Evolutionary conservation across 139 green algal genomes (phyloP).

Genomic region (Nannochloris sp.): DNA sequence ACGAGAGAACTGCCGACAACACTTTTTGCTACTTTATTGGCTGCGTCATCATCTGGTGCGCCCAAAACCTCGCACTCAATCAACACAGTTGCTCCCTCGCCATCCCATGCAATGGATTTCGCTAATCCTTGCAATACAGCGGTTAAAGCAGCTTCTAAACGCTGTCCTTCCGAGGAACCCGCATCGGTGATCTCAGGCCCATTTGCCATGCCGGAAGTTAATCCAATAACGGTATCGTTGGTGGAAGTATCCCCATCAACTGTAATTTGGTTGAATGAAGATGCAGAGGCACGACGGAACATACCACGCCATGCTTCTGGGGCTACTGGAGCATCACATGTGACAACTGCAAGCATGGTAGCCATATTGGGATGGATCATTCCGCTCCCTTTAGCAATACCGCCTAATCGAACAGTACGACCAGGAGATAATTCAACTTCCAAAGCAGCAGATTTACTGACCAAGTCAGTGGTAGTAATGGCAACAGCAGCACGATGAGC

Average conservation of each 20-base stretch:
- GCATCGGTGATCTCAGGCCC: constrained; percentile 56
- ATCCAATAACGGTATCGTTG: constrained; percentile 73
- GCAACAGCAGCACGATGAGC: constrained; percentile 71
- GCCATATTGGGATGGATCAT: constrained; percentile 99
- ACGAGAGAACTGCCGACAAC: constrained; percentile 76
- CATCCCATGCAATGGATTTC: constrained; percentile 98
- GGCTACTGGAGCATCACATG: constrained; percentile 80
- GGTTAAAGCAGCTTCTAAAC: constrained; percentile 80
- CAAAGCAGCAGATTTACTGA: constrained; percentile 82
- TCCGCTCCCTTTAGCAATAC: constrained; percentile 91
- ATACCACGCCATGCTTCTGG: constrained; percentile 71
- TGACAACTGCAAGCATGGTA: constrained; percentile 96
- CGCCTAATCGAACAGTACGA: constrained; percentile 70
- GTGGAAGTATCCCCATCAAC: constrained; percentile 82
- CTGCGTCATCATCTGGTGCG: constrained; percentile 35
- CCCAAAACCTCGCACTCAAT: constrained; percentile 74
- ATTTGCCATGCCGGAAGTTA: constrained; percentile 61
- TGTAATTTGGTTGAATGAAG: constrained; percentile 80
- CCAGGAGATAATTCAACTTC: constrained; percentile 49
- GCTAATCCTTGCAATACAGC: constrained; percentile 82
- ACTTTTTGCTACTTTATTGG: constrained; percentile 62
- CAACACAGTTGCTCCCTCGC: constrained; percentile 93
- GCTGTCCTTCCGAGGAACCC: constrained; percentile 36
- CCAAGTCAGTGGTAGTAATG: constrained; percentile 88
- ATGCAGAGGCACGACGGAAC: constrained; percentile 46